Evolutionary conservation across 495 filamentous ascomycete species (phyloP), one percentile per base, ranked within the genome.

Genomic region (Geoglossum glabrum): DNA sequence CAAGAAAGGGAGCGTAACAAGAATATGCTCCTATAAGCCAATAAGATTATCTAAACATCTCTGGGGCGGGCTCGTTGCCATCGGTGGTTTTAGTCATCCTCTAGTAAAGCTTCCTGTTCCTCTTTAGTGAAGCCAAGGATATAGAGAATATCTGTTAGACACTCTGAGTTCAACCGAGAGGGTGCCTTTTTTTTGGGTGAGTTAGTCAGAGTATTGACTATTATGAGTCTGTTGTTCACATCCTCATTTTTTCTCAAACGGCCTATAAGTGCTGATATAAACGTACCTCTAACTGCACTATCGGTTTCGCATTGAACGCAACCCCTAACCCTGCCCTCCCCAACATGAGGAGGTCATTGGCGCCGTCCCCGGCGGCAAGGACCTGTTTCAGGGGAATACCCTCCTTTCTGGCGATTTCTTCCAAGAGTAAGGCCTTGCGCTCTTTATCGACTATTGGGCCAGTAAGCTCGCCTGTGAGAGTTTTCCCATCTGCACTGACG

Each of bases 321-420:
- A 97, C 81, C 5, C 92, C 92, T 57, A 96, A 69, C 5, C 90
- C 92, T 19, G 92, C 90, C 52, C 80, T 80, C 28, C 78, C 75
- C 71, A 98, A 86, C 92, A 98, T 98, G 45, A 84, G 74, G 38
- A 98, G 72, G 64, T 98, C 92, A 64, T 98, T 98, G 40, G 92
- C 90, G 26, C 92, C 92, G 64, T 98, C 92, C 13, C 92, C 92
- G 0, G 96, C 83, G 10, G 87, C 85, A 28, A 96, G 71, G 13
- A 85, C 83, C 69, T 93, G 84, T n/a, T 81, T 73, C 17, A 90
- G 68, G 0, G 78, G 65, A 47, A 94, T 81, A 26, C 73, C 74
- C 63, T 93, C 81, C 55, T 85, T 77, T 15, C 72, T 73, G 0
- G 92, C 87, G 59, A 97, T 85, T 65, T 84, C 76, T 1, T 82